Conservation (phyloP, 208 protist genomes). For the Trichomonas vaginalis region DNA sequence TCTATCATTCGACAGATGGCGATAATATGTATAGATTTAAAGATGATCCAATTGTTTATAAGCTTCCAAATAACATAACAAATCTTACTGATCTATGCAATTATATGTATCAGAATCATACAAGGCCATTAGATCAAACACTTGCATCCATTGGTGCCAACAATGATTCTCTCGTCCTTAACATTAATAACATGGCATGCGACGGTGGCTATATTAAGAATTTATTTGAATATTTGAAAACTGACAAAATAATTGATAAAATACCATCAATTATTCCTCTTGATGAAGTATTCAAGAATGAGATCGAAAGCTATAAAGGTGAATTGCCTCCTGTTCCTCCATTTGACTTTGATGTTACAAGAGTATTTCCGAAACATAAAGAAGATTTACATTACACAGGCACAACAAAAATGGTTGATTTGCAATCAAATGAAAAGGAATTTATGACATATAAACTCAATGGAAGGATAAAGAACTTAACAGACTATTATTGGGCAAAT, state of each 20-base stretch:
- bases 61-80: neutral
- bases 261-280: neutral
- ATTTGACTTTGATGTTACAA: neutral
- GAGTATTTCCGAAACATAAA: neutral
- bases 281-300: neutral
- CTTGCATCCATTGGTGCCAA: neutral
- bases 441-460: neutral
- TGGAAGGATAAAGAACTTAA: neutral
- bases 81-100: neutral
- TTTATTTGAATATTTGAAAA: neutral
- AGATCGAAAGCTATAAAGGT: neutral
- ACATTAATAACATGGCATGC: neutral
- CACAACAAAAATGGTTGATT: neutral
- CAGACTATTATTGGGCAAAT: neutral
- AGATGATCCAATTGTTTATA: neutral
- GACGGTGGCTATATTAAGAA: neutral
- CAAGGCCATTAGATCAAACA: neutral
- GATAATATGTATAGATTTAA: neutral
- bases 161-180: neutral
- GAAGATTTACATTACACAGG: neutral
- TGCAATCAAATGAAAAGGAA: neutral
- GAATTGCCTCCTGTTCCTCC: neutral
- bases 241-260: neutral
- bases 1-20: neutral
- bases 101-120: neutral